A percentile compares a stretch with the other conserved stretches of the same genome.
phyloP scores from a whole-genome alignment of 2,329 filamentous ascomycete genomes.

The Cercospora brassicicola region DNA sequence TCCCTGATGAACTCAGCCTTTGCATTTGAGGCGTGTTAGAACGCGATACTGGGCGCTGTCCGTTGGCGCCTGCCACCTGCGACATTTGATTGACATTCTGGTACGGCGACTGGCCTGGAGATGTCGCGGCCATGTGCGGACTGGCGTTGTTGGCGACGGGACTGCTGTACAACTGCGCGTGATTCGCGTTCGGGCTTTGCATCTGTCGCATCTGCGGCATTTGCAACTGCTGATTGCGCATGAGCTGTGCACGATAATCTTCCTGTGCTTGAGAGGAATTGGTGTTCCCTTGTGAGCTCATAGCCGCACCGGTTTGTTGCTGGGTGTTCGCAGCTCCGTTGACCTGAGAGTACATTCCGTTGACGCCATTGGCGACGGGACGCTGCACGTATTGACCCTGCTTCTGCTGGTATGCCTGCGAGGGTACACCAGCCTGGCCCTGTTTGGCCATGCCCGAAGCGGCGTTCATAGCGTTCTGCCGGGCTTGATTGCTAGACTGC shows the following conservation, averaged over 20 bases:
- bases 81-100: constrained; percentile 27
- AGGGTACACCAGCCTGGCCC: constrained; percentile 18
- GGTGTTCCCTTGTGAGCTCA: constrained; percentile 24
- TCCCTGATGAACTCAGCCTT: constrained; percentile 35
- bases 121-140: constrained; percentile 34
- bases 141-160: constrained; percentile 34
- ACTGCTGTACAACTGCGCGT: constrained; percentile 33
- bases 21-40: constrained; percentile 39
- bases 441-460: constrained; percentile 38
- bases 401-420: constrained; percentile 31
- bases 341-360: constrained; percentile 15
- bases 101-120: constrained; percentile 26
- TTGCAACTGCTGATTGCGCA: constrained; percentile 36
- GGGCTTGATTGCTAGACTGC: constrained; percentile 34
- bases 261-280: constrained; percentile 22
- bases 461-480: constrained; percentile 43
- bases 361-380: constrained; percentile 13
- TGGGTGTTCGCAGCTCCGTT: constrained; percentile 18
- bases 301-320: constrained; percentile 20
- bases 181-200: constrained; percentile 30
- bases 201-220: constrained; percentile 33
- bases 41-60: constrained; percentile 30
- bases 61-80: constrained; percentile 19
- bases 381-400: constrained; percentile 28
- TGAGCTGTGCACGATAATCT: constrained; percentile 35